These are phyloP conservation scores for Cordyceps fumosorosea DNA, from an alignment of 2,329 filamentous ascomycete genomes.

Conservation along the genomic window DNA sequence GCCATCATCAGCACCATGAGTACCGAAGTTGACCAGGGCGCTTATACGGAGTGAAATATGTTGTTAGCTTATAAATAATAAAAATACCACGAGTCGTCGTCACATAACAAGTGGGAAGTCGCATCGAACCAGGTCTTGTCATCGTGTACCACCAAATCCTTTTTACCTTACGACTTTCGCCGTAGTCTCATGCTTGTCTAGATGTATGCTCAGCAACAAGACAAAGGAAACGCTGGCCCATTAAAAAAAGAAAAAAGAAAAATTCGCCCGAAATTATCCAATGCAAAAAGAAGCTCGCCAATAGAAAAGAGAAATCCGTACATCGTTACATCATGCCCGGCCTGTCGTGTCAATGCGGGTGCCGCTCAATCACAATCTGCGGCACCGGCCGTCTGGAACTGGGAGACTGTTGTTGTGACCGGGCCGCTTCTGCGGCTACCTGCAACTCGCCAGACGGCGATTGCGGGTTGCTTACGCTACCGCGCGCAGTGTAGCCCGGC, in stretches of 20 bases:
- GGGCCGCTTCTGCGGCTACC: background rate
- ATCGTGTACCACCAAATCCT: background rate
- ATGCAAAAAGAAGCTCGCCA: background rate
- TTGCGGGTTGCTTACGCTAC: background rate
- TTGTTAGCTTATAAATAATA: no score
- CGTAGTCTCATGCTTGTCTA: background rate
- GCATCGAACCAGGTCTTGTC: no score
- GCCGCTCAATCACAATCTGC: conserved; percentile 17
- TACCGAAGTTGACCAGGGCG: no score
- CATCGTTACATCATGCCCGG: background rate
- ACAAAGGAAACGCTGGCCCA: background rate
- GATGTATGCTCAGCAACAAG: background rate
- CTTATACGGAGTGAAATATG: no score
- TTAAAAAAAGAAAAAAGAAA: background rate
- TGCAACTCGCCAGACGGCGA: background rate
- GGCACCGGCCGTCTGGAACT: background rate
- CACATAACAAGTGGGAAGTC: no score
- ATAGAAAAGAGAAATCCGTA: background rate
- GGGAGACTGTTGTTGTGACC: background rate
- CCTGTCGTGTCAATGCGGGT: background rate
- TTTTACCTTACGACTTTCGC: background rate
- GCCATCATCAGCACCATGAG: background rate
- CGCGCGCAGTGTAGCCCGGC: conserved; percentile 40
- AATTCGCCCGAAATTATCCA: background rate
- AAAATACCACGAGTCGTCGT: no score